Percentiles rank a stretch among this genome's conserved stretches.
These are phyloP conservation scores for Gamarada debralockiae DNA, from an alignment of 495 filamentous ascomycete species.

Conservation along the genomic window DNA sequence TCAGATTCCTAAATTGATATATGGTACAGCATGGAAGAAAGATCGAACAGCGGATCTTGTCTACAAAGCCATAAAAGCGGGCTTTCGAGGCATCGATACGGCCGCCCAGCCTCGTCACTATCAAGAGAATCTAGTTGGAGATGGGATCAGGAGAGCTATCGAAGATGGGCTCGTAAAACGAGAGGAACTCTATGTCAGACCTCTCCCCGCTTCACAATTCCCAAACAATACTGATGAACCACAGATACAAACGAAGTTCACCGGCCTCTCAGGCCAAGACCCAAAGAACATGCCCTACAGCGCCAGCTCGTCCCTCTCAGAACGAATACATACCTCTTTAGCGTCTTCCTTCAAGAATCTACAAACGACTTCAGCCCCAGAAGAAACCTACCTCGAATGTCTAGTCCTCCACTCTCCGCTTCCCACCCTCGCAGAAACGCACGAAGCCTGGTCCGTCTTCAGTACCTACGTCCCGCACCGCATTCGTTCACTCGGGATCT, in stretches of 20 bases:
- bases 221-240: no score
- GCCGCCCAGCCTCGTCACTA: constrained; percentile 80
- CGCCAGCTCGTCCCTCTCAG: constrained; percentile 40
- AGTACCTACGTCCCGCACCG: constrained; percentile 58
- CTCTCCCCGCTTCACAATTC: no score
- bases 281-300: constrained; percentile 57
- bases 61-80: constrained; percentile 60
- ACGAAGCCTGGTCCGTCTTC: constrained; percentile 60
- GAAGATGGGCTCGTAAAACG: constrained; percentile 52
- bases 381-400: constrained; percentile 63
- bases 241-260: constrained; percentile 87
- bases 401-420: constrained; percentile 71
- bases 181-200: constrained; percentile 57
- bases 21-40: constrained; percentile 90
- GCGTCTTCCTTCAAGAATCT: constrained; percentile 67
- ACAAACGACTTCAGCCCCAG: constrained; percentile 21
- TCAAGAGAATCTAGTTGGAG: constrained; percentile 65
- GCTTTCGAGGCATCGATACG: constrained; percentile 75
- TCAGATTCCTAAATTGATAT: constrained; percentile 59
- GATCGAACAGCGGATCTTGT: constrained; percentile 63
- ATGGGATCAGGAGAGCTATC: constrained; percentile 57
- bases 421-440: constrained; percentile 49
- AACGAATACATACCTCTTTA: constrained; percentile 65
- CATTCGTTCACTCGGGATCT: constrained; percentile 68
- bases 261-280: constrained; percentile 57